A percentile compares a stretch with the other conserved stretches of the same genome.
Conservation (phyloP, 1,139 yeast genomes). For the Debaryomycetaceae sp. region DNA sequence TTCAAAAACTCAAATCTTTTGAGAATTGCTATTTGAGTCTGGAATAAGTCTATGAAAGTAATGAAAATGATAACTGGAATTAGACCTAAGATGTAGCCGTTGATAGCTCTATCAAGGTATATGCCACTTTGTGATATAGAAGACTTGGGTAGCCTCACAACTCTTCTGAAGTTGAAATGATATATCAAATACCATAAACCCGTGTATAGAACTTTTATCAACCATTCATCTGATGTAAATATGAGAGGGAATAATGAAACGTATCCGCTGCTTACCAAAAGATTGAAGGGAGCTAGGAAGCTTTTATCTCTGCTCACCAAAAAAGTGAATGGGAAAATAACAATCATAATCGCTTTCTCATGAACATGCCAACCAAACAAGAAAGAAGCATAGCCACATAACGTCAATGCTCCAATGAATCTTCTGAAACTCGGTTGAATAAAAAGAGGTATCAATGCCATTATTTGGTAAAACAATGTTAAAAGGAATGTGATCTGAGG, state of each 20-base stretch:
- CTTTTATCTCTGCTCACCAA: constrained; percentile 71
- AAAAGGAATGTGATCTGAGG: constrained; percentile 76
- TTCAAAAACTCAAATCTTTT: constrained; percentile 66
- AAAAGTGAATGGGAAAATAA: constrained; percentile 87
- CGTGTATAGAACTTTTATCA: constrained; percentile 75
- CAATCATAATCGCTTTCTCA: constrained; percentile 88
- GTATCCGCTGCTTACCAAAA: constrained; percentile 76
- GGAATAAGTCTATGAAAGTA: constrained; percentile 55
- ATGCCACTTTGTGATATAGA: constrained; percentile 40
- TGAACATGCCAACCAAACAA: constrained; percentile 99
- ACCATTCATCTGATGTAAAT: constrained; percentile 76
- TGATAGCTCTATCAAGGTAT: constrained; percentile 67
- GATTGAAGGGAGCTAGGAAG: constrained; percentile 62
- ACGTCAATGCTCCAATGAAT: constrained; percentile 78
- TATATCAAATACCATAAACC: constrained; percentile 82
- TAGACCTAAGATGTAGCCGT: constrained; percentile 66
- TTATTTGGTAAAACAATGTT: constrained; percentile 76
- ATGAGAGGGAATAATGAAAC: constrained; percentile 86
- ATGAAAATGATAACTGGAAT: constrained; percentile 59
- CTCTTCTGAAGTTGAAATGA: constrained; percentile 67
- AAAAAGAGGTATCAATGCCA: constrained; percentile 74
- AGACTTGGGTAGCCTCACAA: constrained; percentile 54
- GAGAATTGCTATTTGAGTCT: constrained; percentile 47
- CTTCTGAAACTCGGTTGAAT: constrained; percentile 72
- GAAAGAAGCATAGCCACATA: constrained; percentile 90